Base-by-base conservation (phyloP, 257 asterid genomes). In the Penstemon davidsonii region DNA sequence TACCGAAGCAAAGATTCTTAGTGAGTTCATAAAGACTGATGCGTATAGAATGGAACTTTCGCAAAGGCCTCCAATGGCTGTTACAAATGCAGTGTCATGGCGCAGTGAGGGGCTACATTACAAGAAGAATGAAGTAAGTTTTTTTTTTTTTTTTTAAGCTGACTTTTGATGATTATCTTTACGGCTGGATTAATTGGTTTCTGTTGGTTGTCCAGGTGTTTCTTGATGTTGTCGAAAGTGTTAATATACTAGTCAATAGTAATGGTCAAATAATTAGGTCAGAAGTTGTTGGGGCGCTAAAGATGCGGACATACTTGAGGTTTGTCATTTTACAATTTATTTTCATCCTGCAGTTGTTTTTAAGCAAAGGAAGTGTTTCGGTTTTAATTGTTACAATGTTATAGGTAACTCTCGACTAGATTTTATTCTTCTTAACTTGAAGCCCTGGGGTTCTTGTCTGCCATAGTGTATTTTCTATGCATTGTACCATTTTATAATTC, bases 201-300 rank as follows among this genome's bases (percentile, higher is more conserved):
- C 39, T 52, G 19, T 67, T 70, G 55, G n/a, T 61, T 57, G 58
- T 47, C 65, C 80, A 82, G 86, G 86, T 82, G 33, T 82, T 82
- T 55, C 80, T 82, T 72, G 86, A 82, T 73, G 86, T 76, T 43
- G 82, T 82, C 36, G 86, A 82, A 76, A 82, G 84, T 60, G 84
- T 82, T 47, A 78, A 82, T 71, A 67, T 76, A 62, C 75, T 82
- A 51, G 86, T 82, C 39, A 82, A 78, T 75, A 82, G 82, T 69
- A 78, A 82, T 60, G 86, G 86, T 38, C 86, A 82, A 61, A 76
- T 82, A 73, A 76, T 82, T 63, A 73, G 80, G 46, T 82, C 86
- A 40, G 86, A 81, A 46, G 85, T 82, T 55, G 63, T 70, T 65
- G 87, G 87, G 38, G 87, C 87, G 15, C 61, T 82, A 62, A 82